Base-by-base conservation (phyloP, 352 stramenopile genomes). In the Phytopythium mirpurense region DNA sequence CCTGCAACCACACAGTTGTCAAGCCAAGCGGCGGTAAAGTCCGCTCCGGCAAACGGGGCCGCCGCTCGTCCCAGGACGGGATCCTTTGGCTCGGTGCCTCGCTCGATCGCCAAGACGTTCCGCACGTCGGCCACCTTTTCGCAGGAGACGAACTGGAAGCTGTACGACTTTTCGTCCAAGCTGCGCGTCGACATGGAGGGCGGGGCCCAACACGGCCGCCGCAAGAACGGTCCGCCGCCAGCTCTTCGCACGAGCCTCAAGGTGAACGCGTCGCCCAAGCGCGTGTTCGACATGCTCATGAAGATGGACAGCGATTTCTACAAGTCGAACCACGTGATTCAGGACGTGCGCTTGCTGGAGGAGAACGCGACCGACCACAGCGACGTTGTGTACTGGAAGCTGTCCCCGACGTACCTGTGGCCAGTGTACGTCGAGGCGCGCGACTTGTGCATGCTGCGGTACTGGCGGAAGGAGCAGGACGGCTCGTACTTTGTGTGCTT, bases 401-500 rank as follows among this genome's bases (percentile, higher is more conserved):
- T 93, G 5, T 72, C 68, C 6, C 70, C 72, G 5, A 79, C 77
- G n/a, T 83, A 70, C 56, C 36, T 93, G 14, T 93, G 83, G 83
- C 83, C 83, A 19, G 65, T 90, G 21, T 60, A 70, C 19, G 79
- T 86, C 5, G 77, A 74, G 38, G 60, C 74, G n/a, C 81, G 83
- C 10, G 81, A 94, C 19, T 55, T 90, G 27, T 90, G 79, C 31
- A 57, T 94, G 42, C 60, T 92, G 4, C 78, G 83, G 24, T 90
- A 94, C 54, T 94, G 83, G 83, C 79, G 78, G 14, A 90, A 88
- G 60, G 79, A 92, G 42, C 72, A 83, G 6, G 81, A 92, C 57
- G 68, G 72, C 24, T 88, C 81, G 3, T 94, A 91, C 43, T 88
- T 92, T 56, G 78, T 94, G 50, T 92, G 81, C 55, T 89, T 91